Conservation (phyloP, 768 basidiomycete species). For the Lentinula boryana region DNA sequence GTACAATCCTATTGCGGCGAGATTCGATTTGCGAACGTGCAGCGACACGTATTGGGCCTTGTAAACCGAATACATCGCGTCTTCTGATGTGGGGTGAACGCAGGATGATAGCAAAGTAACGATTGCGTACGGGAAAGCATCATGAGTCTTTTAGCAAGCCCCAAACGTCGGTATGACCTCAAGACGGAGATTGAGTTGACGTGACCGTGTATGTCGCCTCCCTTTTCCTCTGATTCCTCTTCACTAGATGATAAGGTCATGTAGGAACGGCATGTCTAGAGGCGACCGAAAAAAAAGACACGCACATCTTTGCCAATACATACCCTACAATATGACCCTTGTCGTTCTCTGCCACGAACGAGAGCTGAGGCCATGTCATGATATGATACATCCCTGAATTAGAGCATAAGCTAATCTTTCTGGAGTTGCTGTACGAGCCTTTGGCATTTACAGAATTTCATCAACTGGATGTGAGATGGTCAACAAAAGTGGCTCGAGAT, state of each 20-base stretch:
- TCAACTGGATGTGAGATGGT: constrained; percentile 12
- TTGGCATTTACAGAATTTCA: constrained; percentile 61
- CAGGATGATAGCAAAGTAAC: background rate
- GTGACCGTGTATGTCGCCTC: constrained; percentile 62
- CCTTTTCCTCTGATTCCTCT: constrained; percentile 40
- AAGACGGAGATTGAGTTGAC: constrained; percentile 96
- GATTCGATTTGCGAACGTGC: constrained; percentile 94
- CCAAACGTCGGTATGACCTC: constrained; percentile 81
- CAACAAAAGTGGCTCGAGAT: background rate
- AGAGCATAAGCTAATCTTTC: background rate
- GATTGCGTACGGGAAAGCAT: constrained; percentile 73
- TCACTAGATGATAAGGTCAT: constrained; percentile 17
- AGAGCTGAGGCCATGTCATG: constrained; percentile 90
- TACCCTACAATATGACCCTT: constrained; percentile 91
- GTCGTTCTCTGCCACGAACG: constrained; percentile 88
- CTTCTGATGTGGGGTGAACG: constrained; percentile 43
- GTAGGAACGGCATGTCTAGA: background rate
- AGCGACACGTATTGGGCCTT: constrained; percentile 78
- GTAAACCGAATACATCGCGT: constrained; percentile 89
- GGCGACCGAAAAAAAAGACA: constrained; percentile 4
- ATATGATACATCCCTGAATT: constrained; percentile 78
- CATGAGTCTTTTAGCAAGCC: constrained; percentile 93
- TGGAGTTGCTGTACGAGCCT: background rate
- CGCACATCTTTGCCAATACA: constrained; percentile 89
- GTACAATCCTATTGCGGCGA: constrained; percentile 85